A percentile compares a stretch with the other conserved stretches of the same genome.
Evolutionary conservation across 2,329 filamentous ascomycete genomes (phyloP).

Genomic region (Aspergillus pseudonomiae): DNA sequence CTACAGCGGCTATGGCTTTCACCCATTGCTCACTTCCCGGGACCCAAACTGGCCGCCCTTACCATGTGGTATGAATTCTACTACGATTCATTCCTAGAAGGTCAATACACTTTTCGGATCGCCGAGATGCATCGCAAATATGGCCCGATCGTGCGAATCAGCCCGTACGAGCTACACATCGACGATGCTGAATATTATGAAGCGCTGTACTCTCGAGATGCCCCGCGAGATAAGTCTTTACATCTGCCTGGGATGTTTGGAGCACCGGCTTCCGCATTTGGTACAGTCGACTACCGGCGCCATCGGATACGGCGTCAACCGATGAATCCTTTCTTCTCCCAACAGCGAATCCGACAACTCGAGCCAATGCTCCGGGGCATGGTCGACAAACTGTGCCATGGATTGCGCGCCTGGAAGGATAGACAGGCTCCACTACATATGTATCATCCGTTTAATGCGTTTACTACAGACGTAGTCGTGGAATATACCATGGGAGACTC

Average conservation of each 20-base stretch:
- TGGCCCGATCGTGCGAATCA: conserved; percentile 27
- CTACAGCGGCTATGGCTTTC: conserved; percentile 6
- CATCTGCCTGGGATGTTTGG: conserved; percentile 34
- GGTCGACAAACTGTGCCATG: conserved; percentile 28
- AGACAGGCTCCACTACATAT: conserved; percentile 23
- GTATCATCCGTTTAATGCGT: conserved; percentile 41
- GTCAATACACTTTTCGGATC: conserved; percentile 26
- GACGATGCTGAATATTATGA: conserved; percentile 31
- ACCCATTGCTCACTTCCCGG: conserved; percentile 28
- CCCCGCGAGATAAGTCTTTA: conserved; percentile 34
- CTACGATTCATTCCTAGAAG: conserved; percentile 23
- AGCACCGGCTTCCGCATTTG: conserved; percentile 35
- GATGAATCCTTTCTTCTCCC: conserved; percentile 42
- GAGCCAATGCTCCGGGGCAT: conserved; percentile 27
- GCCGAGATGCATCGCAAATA: conserved; percentile 28
- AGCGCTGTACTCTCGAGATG: neutral
- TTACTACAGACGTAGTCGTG: conserved; percentile 52
- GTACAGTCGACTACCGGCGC: conserved; percentile 31
- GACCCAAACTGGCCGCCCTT: conserved; percentile 26
- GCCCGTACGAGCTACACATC: conserved; percentile 35
- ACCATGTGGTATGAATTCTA: conserved; percentile 31
- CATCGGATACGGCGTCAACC: conserved; percentile 37
- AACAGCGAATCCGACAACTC: conserved; percentile 27
- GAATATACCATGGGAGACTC: conserved; percentile 42
- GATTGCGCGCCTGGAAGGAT: conserved; percentile 24